phyloP scores from a whole-genome alignment of 306 rosid genomes.

The Trifolium pratense region DNA sequence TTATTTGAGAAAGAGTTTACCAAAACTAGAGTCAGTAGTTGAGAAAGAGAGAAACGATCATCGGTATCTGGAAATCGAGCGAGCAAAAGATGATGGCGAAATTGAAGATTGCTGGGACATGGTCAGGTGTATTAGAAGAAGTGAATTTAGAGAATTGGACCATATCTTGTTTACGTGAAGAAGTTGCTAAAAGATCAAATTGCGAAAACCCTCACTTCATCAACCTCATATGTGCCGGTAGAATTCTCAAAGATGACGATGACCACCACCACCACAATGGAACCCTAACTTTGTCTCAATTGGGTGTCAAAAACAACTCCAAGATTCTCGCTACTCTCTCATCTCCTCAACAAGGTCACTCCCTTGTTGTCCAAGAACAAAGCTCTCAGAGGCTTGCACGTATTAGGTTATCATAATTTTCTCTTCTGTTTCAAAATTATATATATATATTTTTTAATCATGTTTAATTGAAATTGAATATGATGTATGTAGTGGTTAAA shows the following conservation, averaged over 20 bases:
- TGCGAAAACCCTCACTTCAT: slow-evolving; percentile 54
- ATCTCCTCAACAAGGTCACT: slow-evolving; percentile 55
- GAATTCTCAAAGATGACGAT: slow-evolving; percentile 62
- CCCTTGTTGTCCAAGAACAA: slow-evolving; percentile 78
- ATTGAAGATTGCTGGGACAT: slow-evolving; percentile 81
- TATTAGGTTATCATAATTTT: slow-evolving; percentile 50
- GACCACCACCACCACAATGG: too few species aligned
- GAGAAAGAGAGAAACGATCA: too few species aligned
- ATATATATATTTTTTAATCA: neutral
- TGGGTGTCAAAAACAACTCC: slow-evolving; percentile 77
- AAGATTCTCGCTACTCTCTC: slow-evolving; percentile 66
- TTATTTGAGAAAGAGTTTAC: too few species aligned
- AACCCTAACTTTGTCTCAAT: slow-evolving; percentile 52
- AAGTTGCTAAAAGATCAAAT: slow-evolving; percentile 73
- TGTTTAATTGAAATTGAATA: too few species aligned
- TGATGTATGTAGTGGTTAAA: neutral
- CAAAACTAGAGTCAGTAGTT: too few species aligned
- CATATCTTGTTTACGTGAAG: slow-evolving; percentile 62
- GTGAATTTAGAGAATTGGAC: slow-evolving; percentile 74
- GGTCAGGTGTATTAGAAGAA: slow-evolving; percentile 78
- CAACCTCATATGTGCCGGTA: slow-evolving; percentile 81
- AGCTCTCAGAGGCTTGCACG: slow-evolving; percentile 69
- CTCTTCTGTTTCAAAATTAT: neutral
- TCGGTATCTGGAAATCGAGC: too few species aligned
- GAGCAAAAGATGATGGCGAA: slow-evolving; percentile 66